Evolutionary conservation across 2,329 filamentous ascomycete species (phyloP), one percentile per base, ranked within the genome.

Genomic region (Dothideomycetidae sp.): DNA sequence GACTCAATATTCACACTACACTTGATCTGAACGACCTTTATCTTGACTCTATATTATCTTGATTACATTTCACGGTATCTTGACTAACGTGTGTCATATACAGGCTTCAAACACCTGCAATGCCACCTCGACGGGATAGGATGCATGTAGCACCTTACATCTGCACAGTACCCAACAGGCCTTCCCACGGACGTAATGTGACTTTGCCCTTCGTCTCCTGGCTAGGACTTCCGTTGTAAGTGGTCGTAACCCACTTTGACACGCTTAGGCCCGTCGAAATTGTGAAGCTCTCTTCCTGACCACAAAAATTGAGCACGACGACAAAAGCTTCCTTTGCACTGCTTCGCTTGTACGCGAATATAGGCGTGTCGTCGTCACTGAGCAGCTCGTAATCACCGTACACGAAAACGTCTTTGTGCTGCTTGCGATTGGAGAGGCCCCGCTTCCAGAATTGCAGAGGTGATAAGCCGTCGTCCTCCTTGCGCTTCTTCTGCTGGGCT

Each of bases 401-500:
- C 1, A 78, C 67, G 40, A 82, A 71, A 5, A 75, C 52, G 30
- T 73, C 66, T 11, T 62, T 62, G 48, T 74, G 61, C 44, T 66
- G 54, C 53, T 72, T 74, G 31, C 76, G 62, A 31, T 72, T 57
- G 37, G 48, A 50, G 29, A 80, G 56, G 45, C 68, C 64, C 31
- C 59, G 53, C 53, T 68, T 68, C 72, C 75, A 81, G 54, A 77
- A 80, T 28, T 66, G 61, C 36, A 74, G 60, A 3, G 77, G 69
- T 5, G 66, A 68, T 9, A 53, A 47, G 31, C 59, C 51, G 34
- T 56, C 53, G 0, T 36, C 23, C n/a, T 46, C 34, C 10, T 39
- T 31, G 17, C 36, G 39, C 14, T 50, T 45, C 0, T 58, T 43
- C 0, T 58, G 45, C 50, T 81, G 75, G 2, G 61, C 58, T 9